A percentile compares a stretch with the other conserved stretches of the same genome.
Conservation (phyloP, 2,329 filamentous ascomycete genomes). For the Trichoderma afroharzianum region DNA sequence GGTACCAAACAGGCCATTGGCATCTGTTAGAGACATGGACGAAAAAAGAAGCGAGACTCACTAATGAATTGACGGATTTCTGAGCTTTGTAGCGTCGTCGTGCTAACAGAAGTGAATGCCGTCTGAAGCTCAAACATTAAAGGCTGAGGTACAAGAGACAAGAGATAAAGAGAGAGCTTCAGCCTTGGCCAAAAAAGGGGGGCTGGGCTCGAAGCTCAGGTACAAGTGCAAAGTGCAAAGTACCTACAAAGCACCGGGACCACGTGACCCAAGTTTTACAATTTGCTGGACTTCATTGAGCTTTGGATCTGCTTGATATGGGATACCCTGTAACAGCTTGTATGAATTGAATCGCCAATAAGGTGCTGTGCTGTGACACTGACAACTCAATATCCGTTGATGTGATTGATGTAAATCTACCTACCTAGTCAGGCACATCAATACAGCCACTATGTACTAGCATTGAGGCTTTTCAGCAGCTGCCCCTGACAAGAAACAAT, state of each 20-base stretch:
- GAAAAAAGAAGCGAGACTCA: background rate
- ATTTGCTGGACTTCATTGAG: background rate
- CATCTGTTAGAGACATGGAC: background rate
- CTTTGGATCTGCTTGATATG: background rate
- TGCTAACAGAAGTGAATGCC: slow-evolving; percentile 16
- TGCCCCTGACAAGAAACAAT: background rate
- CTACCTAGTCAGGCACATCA: background rate
- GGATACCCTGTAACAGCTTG: background rate
- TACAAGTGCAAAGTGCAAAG: background rate
- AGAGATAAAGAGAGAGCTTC: slow-evolving; percentile 8
- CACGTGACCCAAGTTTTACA: background rate
- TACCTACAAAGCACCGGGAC: no score
- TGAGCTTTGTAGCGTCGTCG: background rate
- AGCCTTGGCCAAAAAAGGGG: background rate
- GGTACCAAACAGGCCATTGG: background rate
- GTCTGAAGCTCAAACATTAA: background rate
- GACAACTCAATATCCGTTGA: background rate
- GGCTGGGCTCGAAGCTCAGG: background rate
- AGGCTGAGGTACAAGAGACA: background rate
- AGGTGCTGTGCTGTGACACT: background rate
- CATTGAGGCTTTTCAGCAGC: background rate
- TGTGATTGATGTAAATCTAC: background rate
- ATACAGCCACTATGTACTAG: no score
- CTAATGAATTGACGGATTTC: background rate
- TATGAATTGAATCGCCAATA: background rate